A percentile compares a stretch with the other conserved stretches of the same genome.
phyloP scores from a whole-genome alignment of 2,329 filamentous ascomycete species.

The Cercospora berteroae region DNA sequence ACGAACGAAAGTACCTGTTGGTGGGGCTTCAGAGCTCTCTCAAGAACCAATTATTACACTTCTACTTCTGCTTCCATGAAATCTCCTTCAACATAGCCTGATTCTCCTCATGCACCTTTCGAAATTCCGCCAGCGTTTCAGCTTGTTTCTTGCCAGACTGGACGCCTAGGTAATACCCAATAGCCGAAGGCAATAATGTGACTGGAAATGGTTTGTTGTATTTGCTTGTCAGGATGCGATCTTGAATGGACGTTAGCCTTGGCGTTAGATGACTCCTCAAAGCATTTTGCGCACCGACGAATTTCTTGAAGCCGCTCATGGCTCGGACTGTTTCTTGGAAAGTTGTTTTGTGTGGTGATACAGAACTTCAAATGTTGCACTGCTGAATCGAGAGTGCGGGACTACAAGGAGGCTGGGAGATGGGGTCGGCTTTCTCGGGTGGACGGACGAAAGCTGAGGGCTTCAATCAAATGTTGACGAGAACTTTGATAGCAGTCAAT shows the following conservation, averaged over 20 bases:
- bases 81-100: constrained; percentile 26
- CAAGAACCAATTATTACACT: too few species aligned
- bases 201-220: constrained; percentile 38
- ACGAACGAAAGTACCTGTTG: neutral
- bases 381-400: neutral
- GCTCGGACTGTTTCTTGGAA: neutral
- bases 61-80: constrained; percentile 16
- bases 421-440: neutral
- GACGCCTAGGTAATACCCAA: constrained; percentile 33
- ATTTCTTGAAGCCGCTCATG: constrained; percentile 20
- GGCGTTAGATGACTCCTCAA: neutral
- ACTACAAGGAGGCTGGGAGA: neutral
- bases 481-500: neutral
- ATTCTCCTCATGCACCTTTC: constrained; percentile 28
- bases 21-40: neutral
- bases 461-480: neutral
- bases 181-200: constrained; percentile 34
- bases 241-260: constrained; percentile 16
- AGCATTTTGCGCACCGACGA: constrained; percentile 18
- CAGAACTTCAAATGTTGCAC: neutral
- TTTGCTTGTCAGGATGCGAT: constrained; percentile 34
- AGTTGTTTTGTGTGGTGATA: neutral
- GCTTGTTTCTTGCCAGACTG: constrained; percentile 35
- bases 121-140: constrained; percentile 33
- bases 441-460: neutral